Evolutionary conservation across 2,329 filamentous ascomycete species (phyloP).

Genomic region (Penicillium sp.): DNA sequence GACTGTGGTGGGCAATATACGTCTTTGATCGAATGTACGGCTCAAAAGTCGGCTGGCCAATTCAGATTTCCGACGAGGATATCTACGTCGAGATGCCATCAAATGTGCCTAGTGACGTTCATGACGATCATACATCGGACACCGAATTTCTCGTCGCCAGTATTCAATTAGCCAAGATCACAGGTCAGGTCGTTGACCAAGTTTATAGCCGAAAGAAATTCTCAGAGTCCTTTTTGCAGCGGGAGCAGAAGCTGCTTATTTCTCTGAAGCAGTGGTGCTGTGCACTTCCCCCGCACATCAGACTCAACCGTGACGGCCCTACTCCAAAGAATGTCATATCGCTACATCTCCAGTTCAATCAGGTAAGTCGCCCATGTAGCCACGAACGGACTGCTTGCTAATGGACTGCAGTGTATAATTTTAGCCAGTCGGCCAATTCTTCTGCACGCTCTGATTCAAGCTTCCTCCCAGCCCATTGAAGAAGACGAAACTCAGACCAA

Average conservation of each 20-base stretch:
- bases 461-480: slow-evolving; percentile 1
- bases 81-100: slow-evolving; percentile 38
- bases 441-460: slow-evolving; percentile 32
- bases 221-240: slow-evolving; percentile 31
- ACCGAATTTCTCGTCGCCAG: slow-evolving; percentile 31
- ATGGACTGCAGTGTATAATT: slow-evolving; percentile 34
- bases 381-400: background rate
- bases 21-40: slow-evolving; percentile 43
- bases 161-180: slow-evolving; percentile 33
- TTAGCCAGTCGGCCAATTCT: slow-evolving; percentile 37
- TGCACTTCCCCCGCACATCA: slow-evolving; percentile 30
- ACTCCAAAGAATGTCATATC: slow-evolving; percentile 26
- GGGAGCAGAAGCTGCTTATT: slow-evolving; percentile 34
- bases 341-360: slow-evolving; percentile 36
- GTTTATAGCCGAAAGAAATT: slow-evolving; percentile 28
- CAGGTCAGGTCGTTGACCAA: slow-evolving; percentile 25
- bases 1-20: slow-evolving; percentile 33
- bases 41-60: slow-evolving; percentile 47
- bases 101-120: slow-evolving; percentile 15
- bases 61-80: slow-evolving; percentile 48
- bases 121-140: slow-evolving; percentile 31
- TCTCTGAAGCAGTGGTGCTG: slow-evolving; percentile 34
- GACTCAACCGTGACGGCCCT: slow-evolving; percentile 18
- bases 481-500: slow-evolving; percentile 5
- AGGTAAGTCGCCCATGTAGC: slow-evolving; percentile 16